phyloP scores from a whole-genome alignment of 768 basidiomycete species.

The Agrocybe praecox region DNA sequence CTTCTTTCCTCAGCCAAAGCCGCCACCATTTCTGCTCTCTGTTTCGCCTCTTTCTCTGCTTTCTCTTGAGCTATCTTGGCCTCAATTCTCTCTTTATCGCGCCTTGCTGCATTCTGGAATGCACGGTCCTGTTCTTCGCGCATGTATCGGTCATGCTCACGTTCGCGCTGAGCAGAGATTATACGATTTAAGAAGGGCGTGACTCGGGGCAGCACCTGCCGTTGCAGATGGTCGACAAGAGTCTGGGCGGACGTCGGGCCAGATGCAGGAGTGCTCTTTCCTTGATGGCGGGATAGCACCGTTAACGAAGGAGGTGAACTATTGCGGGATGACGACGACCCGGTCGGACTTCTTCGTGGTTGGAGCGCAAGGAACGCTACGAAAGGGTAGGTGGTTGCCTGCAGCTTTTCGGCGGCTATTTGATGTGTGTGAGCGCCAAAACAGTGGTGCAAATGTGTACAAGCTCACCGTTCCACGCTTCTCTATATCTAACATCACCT shows the following conservation, averaged over 20 bases:
- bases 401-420: conserved; percentile 37
- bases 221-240: conserved; percentile 67
- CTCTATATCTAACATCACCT: conserved; percentile 82
- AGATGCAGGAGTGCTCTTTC: conserved; percentile 44
- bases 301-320: conserved; percentile 23
- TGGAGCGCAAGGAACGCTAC: conserved; percentile 91
- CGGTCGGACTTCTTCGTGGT: conserved; percentile 51
- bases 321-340: conserved; percentile 26
- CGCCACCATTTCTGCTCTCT: conserved; percentile 35
- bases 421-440: conserved; percentile 6
- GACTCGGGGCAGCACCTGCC: conserved; percentile 73
- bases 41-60: conserved; percentile 31
- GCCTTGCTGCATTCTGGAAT: not conserved
- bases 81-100: conserved; percentile 64
- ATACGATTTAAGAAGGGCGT: not conserved
- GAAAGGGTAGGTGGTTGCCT: conserved; percentile 91
- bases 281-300: conserved; percentile 86
- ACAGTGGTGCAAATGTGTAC: not conserved
- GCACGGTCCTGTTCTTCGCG: not conserved
- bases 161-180: not conserved
- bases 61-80: conserved; percentile 48
- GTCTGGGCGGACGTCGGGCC: conserved; percentile 31
- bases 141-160: not conserved
- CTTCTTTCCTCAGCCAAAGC: conserved; percentile 15
- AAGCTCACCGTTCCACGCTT: conserved; percentile 71